Evolutionary conservation across 2,329 filamentous ascomycete species (phyloP).

Genomic region (Penicillium sclerotigenum): DNA sequence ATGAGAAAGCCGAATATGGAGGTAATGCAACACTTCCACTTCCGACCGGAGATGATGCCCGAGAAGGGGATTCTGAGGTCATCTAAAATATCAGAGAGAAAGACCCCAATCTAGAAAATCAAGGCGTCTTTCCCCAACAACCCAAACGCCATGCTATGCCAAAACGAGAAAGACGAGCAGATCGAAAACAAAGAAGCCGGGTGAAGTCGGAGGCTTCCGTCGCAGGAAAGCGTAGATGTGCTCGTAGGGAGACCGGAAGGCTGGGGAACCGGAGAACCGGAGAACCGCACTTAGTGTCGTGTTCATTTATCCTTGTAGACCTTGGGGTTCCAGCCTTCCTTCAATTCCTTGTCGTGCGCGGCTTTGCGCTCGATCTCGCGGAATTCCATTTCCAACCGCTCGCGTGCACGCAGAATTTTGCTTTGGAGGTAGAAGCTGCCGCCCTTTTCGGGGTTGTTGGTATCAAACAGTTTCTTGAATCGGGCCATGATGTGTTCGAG

Average conservation of each 20-base stretch:
- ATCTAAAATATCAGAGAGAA: constrained; percentile 8
- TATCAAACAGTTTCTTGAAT: constrained; percentile 93
- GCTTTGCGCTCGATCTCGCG: constrained; percentile 67
- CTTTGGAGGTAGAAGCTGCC: constrained; percentile 98
- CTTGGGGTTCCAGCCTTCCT: constrained; percentile 91
- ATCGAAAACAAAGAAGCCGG: constrained; percentile 4
- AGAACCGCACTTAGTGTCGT: neutral
- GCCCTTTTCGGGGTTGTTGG: constrained; percentile 91
- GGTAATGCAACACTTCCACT: neutral
- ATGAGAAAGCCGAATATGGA: constrained; percentile 1
- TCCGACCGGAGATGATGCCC: neutral
- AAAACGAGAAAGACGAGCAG: constrained; percentile 25
- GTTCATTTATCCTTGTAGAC: constrained; percentile 77
- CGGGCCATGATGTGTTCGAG: constrained; percentile 75
- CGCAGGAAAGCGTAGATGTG: neutral
- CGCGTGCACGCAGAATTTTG: constrained; percentile 86
- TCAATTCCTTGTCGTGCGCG: constrained; percentile 71
- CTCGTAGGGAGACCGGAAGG: neutral
- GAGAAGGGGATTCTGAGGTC: neutral
- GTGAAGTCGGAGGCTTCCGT: constrained; percentile 2
- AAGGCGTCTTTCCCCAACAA: constrained; percentile 25
- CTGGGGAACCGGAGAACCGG: neutral
- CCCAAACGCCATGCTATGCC: constrained; percentile 45
- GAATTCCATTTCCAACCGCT: constrained; percentile 86
- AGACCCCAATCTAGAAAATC: constrained; percentile 17